A percentile compares a stretch with the other conserved stretches of the same genome.
These are phyloP conservation scores for Populus euphratica DNA, from an alignment of 345 rosid species.

Conservation along the genomic window DNA sequence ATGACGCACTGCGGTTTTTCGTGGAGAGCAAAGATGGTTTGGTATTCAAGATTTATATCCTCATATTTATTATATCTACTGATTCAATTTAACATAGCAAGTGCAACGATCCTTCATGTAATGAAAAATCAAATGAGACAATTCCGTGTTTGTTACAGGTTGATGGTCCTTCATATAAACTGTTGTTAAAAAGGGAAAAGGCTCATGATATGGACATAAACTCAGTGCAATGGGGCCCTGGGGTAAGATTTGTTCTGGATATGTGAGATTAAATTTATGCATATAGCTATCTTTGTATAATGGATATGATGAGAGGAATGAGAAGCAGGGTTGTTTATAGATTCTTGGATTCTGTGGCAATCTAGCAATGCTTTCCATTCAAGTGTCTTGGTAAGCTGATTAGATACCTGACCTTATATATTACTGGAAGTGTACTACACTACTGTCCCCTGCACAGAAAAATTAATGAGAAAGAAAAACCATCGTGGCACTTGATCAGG, in stretches of 20 bases:
- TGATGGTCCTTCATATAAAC: slow-evolving; percentile 58
- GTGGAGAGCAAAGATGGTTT: slow-evolving; percentile 57
- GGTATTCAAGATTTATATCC: slow-evolving; percentile 33
- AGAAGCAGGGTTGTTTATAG: not conserved
- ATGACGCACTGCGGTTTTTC: slow-evolving; percentile 75
- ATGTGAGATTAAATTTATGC: not conserved
- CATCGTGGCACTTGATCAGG: not conserved
- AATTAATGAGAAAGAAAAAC: not conserved
- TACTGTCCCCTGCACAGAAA: not conserved
- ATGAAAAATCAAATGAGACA: not conserved
- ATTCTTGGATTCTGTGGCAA: not conserved
- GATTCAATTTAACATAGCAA: not conserved
- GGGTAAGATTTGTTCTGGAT: slow-evolving; percentile 48
- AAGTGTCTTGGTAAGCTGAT: not conserved
- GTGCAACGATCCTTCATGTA: not conserved
- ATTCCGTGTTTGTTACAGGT: slow-evolving; percentile 35
- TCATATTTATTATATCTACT: slow-evolving; percentile 1
- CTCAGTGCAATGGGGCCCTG: slow-evolving; percentile 71
- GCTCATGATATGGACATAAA: slow-evolving; percentile 91
- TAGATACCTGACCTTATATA: not conserved
- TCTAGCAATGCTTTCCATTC: not conserved
- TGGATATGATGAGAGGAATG: not conserved
- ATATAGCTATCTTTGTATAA: not conserved
- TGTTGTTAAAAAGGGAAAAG: slow-evolving; percentile 72
- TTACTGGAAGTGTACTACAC: not conserved